Conservation (phyloP, 345 rosid species). For the Hibiscus tridactylites region DNA sequence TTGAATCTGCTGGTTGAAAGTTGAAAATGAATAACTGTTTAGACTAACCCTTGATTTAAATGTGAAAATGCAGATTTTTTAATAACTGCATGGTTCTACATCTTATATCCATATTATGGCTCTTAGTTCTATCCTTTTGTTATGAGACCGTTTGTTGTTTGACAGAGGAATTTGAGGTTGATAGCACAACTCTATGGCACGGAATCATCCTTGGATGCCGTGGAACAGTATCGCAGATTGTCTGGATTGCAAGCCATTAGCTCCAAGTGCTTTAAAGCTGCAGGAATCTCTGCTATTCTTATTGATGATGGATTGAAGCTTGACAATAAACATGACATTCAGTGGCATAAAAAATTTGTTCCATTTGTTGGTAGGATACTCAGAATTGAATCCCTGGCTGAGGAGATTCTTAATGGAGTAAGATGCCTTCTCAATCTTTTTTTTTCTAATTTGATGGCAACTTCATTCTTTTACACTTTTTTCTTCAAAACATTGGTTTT, state of each 20-base stretch:
- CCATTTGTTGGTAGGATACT: slow-evolving; percentile 73
- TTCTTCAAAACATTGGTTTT: too few relatives aligned
- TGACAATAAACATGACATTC: slow-evolving; percentile 58
- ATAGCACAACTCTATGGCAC: slow-evolving; percentile 68
- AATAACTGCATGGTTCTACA: not conserved
- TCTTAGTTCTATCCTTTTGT: not conserved
- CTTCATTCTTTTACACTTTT: too few relatives aligned
- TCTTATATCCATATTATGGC: not conserved
- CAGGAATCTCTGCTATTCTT: slow-evolving; percentile 61
- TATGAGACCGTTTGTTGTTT: slow-evolving; percentile 8
- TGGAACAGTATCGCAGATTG: slow-evolving; percentile 56
- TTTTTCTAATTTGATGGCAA: not conserved
- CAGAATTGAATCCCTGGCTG: slow-evolving; percentile 74
- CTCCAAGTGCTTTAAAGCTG: slow-evolving; percentile 60
- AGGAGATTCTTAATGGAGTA: slow-evolving; percentile 62
- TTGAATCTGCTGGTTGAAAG: not conserved
- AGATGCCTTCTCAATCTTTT: slow-evolving; percentile 9
- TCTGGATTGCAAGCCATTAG: slow-evolving; percentile 48
- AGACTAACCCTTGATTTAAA: not conserved
- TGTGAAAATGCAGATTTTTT: not conserved
- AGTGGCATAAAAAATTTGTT: slow-evolving; percentile 56
- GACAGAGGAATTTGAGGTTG: slow-evolving; percentile 75
- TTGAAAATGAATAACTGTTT: not conserved
- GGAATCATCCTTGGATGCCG: slow-evolving; percentile 43
- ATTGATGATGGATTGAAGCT: slow-evolving; percentile 79